Percentiles rank a stretch among this genome's conserved stretches.
phyloP scores from a whole-genome alignment of 2,329 filamentous ascomycete species.

The Curvularia sp. region DNA sequence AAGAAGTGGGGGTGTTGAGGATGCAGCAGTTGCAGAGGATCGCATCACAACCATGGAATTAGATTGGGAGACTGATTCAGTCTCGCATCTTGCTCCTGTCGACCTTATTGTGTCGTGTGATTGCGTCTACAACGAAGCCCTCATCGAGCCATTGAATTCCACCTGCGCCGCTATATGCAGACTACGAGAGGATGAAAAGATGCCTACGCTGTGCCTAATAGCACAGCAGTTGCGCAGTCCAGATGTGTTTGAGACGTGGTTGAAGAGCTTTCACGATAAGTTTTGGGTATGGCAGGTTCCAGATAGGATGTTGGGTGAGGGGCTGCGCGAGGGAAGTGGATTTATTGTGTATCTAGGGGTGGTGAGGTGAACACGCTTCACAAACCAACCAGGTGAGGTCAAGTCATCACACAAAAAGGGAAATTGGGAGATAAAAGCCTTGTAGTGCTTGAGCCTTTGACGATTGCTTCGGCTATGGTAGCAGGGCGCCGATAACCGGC shows the following conservation, averaged over 20 bases:
- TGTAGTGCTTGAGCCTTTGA: neutral
- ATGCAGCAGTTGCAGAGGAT: neutral
- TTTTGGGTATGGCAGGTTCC: constrained; percentile 82
- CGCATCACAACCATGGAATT: constrained; percentile 53
- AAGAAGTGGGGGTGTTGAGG: constrained; percentile 29
- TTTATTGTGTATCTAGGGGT: constrained; percentile 82
- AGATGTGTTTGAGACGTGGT: constrained; percentile 84
- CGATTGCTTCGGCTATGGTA: neutral
- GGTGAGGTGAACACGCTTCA: constrained; percentile 26
- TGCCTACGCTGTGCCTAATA: constrained; percentile 76
- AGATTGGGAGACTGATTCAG: constrained; percentile 79
- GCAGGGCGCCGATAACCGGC: constrained; percentile 6
- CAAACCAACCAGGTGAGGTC: neutral
- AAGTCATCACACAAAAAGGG: neutral
- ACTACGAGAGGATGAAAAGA: constrained; percentile 49
- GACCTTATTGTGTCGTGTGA: constrained; percentile 85
- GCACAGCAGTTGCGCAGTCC: constrained; percentile 88
- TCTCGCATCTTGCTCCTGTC: constrained; percentile 61
- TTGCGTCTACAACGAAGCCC: constrained; percentile 91
- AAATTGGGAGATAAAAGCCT: neutral
- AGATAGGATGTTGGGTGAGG: constrained; percentile 66
- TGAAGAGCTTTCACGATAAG: constrained; percentile 68
- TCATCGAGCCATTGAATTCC: constrained; percentile 82
- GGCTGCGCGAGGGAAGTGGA: constrained; percentile 69
- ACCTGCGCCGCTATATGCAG: constrained; percentile 78